A percentile compares a stretch with the other conserved stretches of the same genome.
Conservation (phyloP, 2,329 filamentous ascomycete genomes). For the Cercospora sp. region DNA sequence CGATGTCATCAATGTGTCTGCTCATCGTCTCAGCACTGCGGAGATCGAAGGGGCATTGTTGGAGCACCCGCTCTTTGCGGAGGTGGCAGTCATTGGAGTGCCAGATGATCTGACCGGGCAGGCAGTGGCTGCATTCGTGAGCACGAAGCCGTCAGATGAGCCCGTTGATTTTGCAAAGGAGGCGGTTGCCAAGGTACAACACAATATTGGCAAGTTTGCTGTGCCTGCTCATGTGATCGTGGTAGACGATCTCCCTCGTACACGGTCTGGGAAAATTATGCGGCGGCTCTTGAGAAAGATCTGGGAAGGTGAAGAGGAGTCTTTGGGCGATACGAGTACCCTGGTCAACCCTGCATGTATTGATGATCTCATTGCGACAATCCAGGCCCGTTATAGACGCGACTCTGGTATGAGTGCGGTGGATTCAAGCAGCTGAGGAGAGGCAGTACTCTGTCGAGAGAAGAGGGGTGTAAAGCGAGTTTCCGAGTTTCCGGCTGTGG, state of each 20-base stretch:
- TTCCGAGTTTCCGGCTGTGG: no score
- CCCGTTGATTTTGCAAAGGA: no score
- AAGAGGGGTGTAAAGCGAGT: no score
- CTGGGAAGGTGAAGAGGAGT: background rate
- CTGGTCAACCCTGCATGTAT: background rate
- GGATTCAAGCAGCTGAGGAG: no score
- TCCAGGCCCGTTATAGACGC: background rate
- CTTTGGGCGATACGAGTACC: background rate
- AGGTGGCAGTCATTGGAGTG: background rate
- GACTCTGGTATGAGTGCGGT: background rate
- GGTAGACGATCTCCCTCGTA: background rate
- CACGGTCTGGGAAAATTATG: background rate
- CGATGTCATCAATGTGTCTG: constrained; percentile 90
- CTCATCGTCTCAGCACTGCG: constrained; percentile 66
- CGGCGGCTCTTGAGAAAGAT: background rate
- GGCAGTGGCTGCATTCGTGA: background rate
- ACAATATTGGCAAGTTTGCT: background rate
- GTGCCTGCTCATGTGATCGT: background rate
- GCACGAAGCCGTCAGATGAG: background rate
- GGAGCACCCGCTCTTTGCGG: background rate
- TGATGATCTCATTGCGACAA: background rate
- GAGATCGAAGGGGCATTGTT: background rate
- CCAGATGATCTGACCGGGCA: background rate
- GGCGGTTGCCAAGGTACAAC: background rate
- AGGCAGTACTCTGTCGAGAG: no score